Evolutionary conservation across 305 asterid genomes (phyloP), one percentile per base, ranked within the genome.

Genomic region (Fraxinus nigra): DNA sequence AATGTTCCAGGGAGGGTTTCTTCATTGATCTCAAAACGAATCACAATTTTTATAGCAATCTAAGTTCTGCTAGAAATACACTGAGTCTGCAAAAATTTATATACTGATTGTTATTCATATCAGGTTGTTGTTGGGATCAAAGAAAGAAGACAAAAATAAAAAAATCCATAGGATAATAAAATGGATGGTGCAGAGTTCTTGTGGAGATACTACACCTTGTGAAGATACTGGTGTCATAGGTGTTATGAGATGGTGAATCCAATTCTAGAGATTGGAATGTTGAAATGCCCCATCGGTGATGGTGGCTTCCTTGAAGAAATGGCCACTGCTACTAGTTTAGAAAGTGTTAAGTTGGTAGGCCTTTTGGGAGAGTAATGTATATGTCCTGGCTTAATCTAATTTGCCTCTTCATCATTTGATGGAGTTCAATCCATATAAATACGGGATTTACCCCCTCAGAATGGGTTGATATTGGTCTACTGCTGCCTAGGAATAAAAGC

Each of bases 251-350:
- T 35, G 37, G 82, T 72, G 76, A 24, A 16, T 48, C 54, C 37
- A 28, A 72, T 26, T 73, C 48, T 48, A 10, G 51, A 78, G n/a
- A 24, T 54, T 59, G 82, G 35, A 46, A 76, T 18, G 18, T 9
- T 78, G 32, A 26, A 61, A 75, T 81, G 79, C 46, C 79, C 79
- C 76, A 51, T 8, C 63, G 56, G 35, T 78, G 75, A 72, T n/a
- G 77, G 80, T 28, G 77, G 65, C 70, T 76, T 82, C 73, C 73
- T 76, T 24, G 77, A 81, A 81, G 78, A 78, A 54, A 54, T 37
- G 85, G 26, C 70, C 67, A 35, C 34, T 51, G 67, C 67, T 18
- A 26, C 78, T 75, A 72, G 46, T 82, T 78, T 72, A 35, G 20
- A 43, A 73, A 74, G 56, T 56, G 69, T 43, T 40, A 81, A 81